These are phyloP conservation scores for Lasiosphaeria hispida DNA, from an alignment of 495 filamentous ascomycete species.

Conservation along the genomic window DNA sequence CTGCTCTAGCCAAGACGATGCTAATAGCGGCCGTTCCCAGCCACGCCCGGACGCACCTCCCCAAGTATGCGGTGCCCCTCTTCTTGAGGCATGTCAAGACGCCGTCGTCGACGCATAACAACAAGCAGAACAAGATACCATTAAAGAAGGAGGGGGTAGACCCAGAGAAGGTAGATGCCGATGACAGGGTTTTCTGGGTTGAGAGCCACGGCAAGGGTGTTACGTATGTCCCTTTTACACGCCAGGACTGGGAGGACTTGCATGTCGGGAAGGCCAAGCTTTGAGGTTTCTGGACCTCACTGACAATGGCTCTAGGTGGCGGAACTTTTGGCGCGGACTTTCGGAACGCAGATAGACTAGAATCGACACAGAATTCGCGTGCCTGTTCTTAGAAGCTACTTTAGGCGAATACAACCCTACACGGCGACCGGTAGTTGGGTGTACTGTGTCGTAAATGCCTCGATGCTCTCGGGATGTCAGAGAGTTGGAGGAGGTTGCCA, in stretches of 20 bases:
- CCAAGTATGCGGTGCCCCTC: conserved; percentile 73
- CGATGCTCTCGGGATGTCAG: too few relatives aligned
- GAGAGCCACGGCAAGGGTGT: conserved; percentile 43
- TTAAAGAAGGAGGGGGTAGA: conserved; percentile 71
- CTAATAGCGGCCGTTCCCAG: conserved; percentile 20
- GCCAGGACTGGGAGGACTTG: conserved; percentile 58
- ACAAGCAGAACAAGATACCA: conserved; percentile 80
- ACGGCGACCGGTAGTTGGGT: too few relatives aligned
- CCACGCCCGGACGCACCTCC: conserved; percentile 56
- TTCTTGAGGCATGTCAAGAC: conserved; percentile 64
- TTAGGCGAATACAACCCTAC: too few relatives aligned
- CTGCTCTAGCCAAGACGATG: conserved; percentile 1
- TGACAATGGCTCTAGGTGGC: too few relatives aligned
- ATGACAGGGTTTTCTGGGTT: conserved; percentile 57
- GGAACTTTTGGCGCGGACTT: too few relatives aligned
- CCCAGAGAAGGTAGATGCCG: conserved; percentile 52
- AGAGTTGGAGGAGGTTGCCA: too few relatives aligned
- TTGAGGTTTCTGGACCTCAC: conserved; percentile 26
- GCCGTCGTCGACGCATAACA: conserved; percentile 69
- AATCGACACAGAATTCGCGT: too few relatives aligned
- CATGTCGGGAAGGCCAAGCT: conserved; percentile 49
- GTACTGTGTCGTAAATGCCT: too few relatives aligned
- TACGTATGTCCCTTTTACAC: conserved; percentile 56
- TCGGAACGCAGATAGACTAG: too few relatives aligned
- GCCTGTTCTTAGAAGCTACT: too few relatives aligned